phyloP scores from a whole-genome alignment of 306 rosid genomes.

The Ormosia semicastrata region DNA sequence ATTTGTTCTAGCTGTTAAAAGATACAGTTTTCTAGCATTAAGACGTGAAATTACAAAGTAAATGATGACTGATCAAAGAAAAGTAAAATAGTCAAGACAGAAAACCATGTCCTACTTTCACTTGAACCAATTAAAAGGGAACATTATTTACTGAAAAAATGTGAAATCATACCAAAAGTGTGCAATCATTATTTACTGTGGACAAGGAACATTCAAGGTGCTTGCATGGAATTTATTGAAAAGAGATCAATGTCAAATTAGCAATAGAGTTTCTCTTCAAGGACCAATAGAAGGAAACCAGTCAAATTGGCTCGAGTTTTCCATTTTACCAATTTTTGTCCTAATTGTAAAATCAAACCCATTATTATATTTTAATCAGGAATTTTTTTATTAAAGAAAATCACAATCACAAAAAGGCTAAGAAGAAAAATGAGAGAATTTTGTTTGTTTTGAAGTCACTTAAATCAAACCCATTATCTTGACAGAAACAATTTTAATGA shows the following conservation, averaged over 20 bases:
- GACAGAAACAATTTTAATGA: neutral
- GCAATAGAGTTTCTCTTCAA: neutral
- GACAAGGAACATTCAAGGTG: neutral
- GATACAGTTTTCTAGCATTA: neutral
- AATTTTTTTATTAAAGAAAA: neutral
- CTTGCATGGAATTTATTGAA: neutral
- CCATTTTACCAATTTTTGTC: neutral
- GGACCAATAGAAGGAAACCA: neutral
- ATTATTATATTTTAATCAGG: neutral
- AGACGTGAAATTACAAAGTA: neutral
- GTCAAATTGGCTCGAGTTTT: neutral
- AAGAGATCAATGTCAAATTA: neutral
- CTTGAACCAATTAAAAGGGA: neutral
- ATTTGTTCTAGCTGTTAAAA: neutral
- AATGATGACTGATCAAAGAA: neutral
- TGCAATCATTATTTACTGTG: neutral
- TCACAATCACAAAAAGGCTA: neutral
- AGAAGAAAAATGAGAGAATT: neutral
- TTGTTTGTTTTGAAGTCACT: neutral
- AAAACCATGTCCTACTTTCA: neutral
- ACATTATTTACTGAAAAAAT: neutral
- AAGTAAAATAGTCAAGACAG: constrained; percentile 4
- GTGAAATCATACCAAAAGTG: neutral
- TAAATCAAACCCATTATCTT: neutral
- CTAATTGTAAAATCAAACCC: neutral